Evolutionary conservation across 345 rosid genomes (phyloP).

Genomic region (Salix koriyanagi): DNA sequence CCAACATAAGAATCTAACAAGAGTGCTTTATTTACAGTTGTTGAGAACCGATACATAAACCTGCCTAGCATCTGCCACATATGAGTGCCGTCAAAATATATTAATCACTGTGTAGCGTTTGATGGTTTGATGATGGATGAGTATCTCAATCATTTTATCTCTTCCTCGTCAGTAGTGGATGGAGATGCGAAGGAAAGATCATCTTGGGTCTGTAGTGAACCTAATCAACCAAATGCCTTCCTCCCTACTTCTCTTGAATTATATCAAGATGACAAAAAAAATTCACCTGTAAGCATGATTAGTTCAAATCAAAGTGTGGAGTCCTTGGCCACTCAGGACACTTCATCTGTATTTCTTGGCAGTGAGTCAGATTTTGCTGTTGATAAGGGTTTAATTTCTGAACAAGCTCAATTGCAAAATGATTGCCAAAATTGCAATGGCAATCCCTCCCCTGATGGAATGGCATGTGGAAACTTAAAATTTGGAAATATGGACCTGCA

Average conservation of each 20-base stretch:
- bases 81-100: background rate
- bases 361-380: constrained; percentile 19
- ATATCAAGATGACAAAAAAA: constrained; percentile 15
- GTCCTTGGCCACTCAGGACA: constrained; percentile 22
- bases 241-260: constrained; percentile 20
- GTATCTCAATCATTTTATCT: constrained; percentile 28
- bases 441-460: constrained; percentile 7
- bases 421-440: constrained; percentile 17
- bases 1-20: background rate
- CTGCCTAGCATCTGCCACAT: background rate
- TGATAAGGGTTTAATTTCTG: constrained; percentile 22
- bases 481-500: constrained; percentile 23
- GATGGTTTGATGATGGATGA: constrained; percentile 33
- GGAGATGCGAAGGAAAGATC: constrained; percentile 27
- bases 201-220: constrained; percentile 28
- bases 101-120: background rate
- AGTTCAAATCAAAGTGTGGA: constrained; percentile 19
- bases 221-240: constrained; percentile 15
- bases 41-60: background rate
- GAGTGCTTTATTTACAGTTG: background rate
- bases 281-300: constrained; percentile 18
- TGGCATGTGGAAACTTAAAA: constrained; percentile 21
- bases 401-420: constrained; percentile 9
- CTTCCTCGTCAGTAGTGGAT: constrained; percentile 29
- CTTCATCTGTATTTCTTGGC: constrained; percentile 22